Percentiles rank a stretch among this genome's conserved stretches.
These are phyloP conservation scores for Biscogniauxia marginata DNA, from an alignment of 2,329 filamentous ascomycete species.

Conservation along the genomic window DNA sequence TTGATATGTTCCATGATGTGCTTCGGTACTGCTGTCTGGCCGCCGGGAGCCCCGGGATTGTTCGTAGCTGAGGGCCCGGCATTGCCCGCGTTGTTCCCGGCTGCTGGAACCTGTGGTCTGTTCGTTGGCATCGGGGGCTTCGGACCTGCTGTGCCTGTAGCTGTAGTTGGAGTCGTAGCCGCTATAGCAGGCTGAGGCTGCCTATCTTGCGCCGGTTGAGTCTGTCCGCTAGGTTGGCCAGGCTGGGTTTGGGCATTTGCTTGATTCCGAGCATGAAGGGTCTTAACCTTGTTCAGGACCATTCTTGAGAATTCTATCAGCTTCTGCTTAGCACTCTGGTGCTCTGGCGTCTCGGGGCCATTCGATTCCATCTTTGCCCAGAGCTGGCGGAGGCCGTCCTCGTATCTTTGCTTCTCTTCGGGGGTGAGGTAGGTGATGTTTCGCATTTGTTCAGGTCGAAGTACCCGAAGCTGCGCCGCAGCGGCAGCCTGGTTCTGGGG, in stretches of 20 bases:
- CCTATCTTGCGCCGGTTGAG: constrained; percentile 15
- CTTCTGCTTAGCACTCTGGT: constrained; percentile 54
- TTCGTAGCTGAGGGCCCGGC: constrained; percentile 5
- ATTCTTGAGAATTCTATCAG: constrained; percentile 61
- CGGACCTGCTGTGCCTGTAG: constrained; percentile 23
- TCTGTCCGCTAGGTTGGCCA: constrained; percentile 8
- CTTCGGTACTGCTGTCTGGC: constrained; percentile 16
- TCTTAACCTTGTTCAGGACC: constrained; percentile 49
- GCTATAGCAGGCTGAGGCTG: constrained; percentile 25
- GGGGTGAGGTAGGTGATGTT: constrained; percentile 48
- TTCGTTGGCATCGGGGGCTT: constrained; percentile 16
- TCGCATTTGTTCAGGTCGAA: constrained; percentile 51
- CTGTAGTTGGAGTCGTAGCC: constrained; percentile 14
- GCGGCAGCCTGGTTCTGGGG: constrained; percentile 18
- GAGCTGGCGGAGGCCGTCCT: constrained; percentile 52
- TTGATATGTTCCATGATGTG: constrained; percentile 26
- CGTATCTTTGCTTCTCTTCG: constrained; percentile 59
- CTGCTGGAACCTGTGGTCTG: constrained; percentile 15
- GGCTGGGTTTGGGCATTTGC: constrained; percentile 16
- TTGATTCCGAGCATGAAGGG: constrained; percentile 31
- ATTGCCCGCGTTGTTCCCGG: constrained; percentile 3
- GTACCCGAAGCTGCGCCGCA: constrained; percentile 21
- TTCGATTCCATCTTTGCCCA: constrained; percentile 52
- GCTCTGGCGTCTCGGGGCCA: constrained; percentile 44
- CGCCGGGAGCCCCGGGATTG: neutral